These are phyloP conservation scores for Rhodosorus marinus DNA, from an alignment of 23 red algal species.

Conservation along the genomic window DNA sequence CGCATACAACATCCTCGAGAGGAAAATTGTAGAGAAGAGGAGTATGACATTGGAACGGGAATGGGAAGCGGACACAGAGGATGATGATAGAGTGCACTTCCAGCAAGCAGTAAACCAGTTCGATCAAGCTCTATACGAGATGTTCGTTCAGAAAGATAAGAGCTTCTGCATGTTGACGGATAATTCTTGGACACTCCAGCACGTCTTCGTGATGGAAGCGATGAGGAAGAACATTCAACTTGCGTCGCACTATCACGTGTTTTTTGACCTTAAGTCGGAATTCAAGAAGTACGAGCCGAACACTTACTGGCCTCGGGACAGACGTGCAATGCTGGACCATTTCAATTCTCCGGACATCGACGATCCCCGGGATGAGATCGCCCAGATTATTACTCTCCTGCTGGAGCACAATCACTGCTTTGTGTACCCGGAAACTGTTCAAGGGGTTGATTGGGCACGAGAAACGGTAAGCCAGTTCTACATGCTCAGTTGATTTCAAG, in stretches of 20 bases:
- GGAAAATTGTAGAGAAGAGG: no score
- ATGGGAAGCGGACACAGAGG: no score
- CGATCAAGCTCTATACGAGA: conserved; percentile 40
- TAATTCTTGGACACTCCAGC: conserved; percentile 51
- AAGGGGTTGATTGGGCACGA: conserved; percentile 35
- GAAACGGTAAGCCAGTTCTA: conserved; percentile 7
- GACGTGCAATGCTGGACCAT: conserved; percentile 23
- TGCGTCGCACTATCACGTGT: conserved; percentile 30
- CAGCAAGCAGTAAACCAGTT: conserved; percentile 38
- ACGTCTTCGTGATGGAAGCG: conserved; percentile 38
- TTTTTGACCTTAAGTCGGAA: conserved; percentile 48
- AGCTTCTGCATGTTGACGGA: conserved; percentile 45
- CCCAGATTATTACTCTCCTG: conserved; percentile 25
- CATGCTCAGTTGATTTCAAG: no score
- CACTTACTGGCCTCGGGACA: conserved; percentile 21
- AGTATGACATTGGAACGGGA: no score
- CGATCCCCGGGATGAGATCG: conserved; percentile 21
- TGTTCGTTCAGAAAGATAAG: conserved; percentile 22
- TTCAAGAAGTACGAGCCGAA: conserved; percentile 30
- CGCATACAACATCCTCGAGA: no score
- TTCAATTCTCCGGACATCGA: conserved; percentile 37
- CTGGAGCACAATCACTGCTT: conserved; percentile 30
- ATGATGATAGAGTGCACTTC: no score
- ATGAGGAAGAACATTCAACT: conserved; percentile 29
- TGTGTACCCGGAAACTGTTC: conserved; percentile 9